phyloP scores from a whole-genome alignment of 768 basidiomycete genomes.

The Tylopilus felleus region DNA sequence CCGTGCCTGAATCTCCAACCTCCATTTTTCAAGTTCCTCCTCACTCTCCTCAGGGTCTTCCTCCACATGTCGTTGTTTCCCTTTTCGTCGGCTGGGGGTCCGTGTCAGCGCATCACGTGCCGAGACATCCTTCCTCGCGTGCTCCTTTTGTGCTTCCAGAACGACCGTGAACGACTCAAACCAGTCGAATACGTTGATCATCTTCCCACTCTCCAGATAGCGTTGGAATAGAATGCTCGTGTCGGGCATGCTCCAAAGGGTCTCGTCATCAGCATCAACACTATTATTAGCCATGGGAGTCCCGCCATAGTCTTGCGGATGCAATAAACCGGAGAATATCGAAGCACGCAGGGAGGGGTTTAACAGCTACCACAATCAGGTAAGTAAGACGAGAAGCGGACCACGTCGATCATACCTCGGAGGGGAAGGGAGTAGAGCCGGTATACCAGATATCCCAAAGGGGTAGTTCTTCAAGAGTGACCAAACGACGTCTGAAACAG shows the following conservation, averaged over 20 bases:
- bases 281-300: constrained; percentile 1
- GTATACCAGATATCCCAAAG: constrained; percentile 79
- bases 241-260: constrained; percentile 61
- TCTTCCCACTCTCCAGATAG: constrained; percentile 74
- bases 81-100: constrained; percentile 26
- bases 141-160: constrained; percentile 53
- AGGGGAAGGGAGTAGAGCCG: constrained; percentile 58
- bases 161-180: constrained; percentile 71
- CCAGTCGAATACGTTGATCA: constrained; percentile 90
- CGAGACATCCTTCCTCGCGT: background rate
- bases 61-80: constrained; percentile 25
- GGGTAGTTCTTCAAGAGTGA: constrained; percentile 45
- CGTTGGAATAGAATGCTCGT: constrained; percentile 72
- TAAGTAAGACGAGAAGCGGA: background rate
- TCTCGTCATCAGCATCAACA: constrained; percentile 23
- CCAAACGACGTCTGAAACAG: constrained; percentile 38
- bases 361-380: constrained; percentile 44
- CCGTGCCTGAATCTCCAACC: constrained; percentile 65
- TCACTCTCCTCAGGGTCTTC: constrained; percentile 25
- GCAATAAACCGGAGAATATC: constrained; percentile 56
- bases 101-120: background rate
- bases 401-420: constrained; percentile 46
- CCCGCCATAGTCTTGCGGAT: constrained; percentile 48
- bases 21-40: constrained; percentile 50
- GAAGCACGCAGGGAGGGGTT: constrained; percentile 69